Conservation (phyloP, 73 alveolate genomes). For the Uronychia binucleata region DNA sequence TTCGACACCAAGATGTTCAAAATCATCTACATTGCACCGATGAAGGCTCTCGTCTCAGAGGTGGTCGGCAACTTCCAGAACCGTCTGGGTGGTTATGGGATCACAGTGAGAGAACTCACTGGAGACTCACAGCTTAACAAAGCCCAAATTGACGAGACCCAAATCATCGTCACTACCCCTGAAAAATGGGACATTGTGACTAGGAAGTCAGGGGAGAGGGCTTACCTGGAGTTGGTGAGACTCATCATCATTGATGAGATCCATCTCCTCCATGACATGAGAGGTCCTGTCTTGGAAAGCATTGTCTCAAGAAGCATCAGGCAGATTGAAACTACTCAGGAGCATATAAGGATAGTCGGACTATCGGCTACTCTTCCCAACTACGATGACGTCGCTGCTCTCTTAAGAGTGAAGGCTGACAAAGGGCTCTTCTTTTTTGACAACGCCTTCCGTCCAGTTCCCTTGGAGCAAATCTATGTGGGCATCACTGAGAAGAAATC, state of each 20-base stretch:
- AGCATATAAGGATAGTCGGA: conserved; percentile 95
- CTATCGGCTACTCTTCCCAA: conserved; percentile 99
- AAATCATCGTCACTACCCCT: conserved; percentile 99
- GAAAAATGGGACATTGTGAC: conserved; percentile 99
- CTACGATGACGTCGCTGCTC: conserved; percentile 97
- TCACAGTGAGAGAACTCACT: conserved; percentile 97
- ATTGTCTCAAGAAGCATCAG: conserved; percentile 98
- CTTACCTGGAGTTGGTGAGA: conserved; percentile 93
- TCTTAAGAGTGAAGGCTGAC: conserved; percentile 91
- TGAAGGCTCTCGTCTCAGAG: conserved; percentile 96
- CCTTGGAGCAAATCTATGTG: conserved; percentile 91
- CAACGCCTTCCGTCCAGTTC: conserved; percentile 98
- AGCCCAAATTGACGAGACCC: conserved; percentile 94
- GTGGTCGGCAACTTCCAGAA: conserved; percentile 95
- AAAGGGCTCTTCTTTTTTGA: conserved; percentile 97
- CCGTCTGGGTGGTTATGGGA: conserved; percentile 84
- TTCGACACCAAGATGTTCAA: conserved; percentile 93
- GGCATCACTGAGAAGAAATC: conserved; percentile 99
- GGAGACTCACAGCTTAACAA: conserved; percentile 98
- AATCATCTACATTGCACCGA: conserved; percentile 99
- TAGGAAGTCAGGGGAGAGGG: conserved; percentile 96
- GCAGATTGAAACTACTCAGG: conserved; percentile 91
- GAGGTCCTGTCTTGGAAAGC: conserved; percentile 99
- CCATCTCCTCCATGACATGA: conserved; percentile 98
- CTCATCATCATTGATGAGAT: conserved; percentile 99